These are phyloP conservation scores for Hordeum pubiflorum DNA, from an alignment of 202 grass and related monocot genomes.

Conservation along the genomic window DNA sequence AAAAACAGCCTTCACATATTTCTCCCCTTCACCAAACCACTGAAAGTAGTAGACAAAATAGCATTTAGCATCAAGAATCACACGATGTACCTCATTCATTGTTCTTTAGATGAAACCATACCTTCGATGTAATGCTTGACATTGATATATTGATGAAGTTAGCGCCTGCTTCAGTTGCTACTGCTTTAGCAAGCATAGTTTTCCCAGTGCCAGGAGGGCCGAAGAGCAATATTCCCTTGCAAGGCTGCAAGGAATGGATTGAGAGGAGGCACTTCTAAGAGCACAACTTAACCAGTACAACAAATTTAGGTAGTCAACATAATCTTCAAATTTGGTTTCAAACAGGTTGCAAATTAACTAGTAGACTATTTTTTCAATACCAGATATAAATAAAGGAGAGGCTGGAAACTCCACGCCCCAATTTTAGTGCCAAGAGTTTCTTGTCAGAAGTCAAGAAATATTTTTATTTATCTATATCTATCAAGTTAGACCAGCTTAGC, in stretches of 20 bases:
- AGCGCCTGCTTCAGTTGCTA: slow-evolving; percentile 95
- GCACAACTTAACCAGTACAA: not conserved
- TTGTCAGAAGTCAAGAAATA: not conserved
- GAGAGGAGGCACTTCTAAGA: slow-evolving; percentile 5
- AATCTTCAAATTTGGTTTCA: slow-evolving; percentile 1
- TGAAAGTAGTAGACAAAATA: slow-evolving; percentile 36
- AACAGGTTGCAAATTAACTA: not conserved
- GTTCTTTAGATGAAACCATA: slow-evolving; percentile 31
- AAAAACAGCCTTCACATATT: slow-evolving; percentile 97
- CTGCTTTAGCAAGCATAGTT: slow-evolving; percentile 99
- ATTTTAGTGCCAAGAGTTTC: not conserved
- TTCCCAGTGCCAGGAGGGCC: slow-evolving; percentile 98
- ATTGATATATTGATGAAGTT: slow-evolving; percentile 99
- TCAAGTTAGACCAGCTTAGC: not conserved
- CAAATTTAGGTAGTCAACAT: not conserved
- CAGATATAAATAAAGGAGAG: not conserved
- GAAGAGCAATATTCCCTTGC: slow-evolving; percentile 99
- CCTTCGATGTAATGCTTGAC: slow-evolving; percentile 99
- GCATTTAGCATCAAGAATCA: slow-evolving; percentile 37
- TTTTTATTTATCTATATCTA: not conserved
- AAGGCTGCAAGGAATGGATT: slow-evolving; percentile 65
- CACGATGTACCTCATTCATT: slow-evolving; percentile 7
- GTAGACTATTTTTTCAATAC: not conserved
- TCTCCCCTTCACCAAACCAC: slow-evolving; percentile 99
- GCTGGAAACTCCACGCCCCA: not conserved